These are phyloP conservation scores for Entomortierella beljakovae DNA, from an alignment of 192 early-diverging fungal species.

Conservation along the genomic window DNA sequence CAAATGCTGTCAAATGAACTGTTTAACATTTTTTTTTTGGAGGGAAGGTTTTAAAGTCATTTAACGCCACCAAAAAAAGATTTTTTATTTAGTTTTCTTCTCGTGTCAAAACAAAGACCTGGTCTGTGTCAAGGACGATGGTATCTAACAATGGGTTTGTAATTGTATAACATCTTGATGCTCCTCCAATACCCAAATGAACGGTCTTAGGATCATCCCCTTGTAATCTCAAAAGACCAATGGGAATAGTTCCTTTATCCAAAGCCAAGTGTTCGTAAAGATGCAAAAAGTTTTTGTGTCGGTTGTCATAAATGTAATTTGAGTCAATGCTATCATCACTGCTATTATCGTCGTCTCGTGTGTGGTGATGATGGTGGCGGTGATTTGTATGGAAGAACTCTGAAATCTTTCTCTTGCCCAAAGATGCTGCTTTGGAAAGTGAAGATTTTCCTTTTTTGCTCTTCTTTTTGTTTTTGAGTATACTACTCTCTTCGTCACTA, in stretches of 20 bases:
- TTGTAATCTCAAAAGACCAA: slow-evolving; percentile 60
- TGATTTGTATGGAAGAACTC: slow-evolving; percentile 16
- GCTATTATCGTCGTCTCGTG: background rate
- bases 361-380: slow-evolving; percentile 7
- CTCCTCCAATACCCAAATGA: slow-evolving; percentile 54
- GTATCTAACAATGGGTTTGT: slow-evolving; percentile 73
- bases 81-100: background rate
- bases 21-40: too few species aligned
- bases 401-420: slow-evolving; percentile 34
- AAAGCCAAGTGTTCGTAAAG: slow-evolving; percentile 68
- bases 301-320: slow-evolving; percentile 46
- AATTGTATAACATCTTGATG: slow-evolving; percentile 72
- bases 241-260: slow-evolving; percentile 65
- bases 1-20: too few species aligned
- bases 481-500: background rate
- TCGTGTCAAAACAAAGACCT: slow-evolving; percentile 67
- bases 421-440: slow-evolving; percentile 11
- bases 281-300: slow-evolving; percentile 59
- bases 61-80: background rate
- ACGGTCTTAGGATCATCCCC: slow-evolving; percentile 54
- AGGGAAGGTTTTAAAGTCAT: background rate
- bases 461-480: slow-evolving; percentile 13
- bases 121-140: slow-evolving; percentile 64
- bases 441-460: slow-evolving; percentile 2
- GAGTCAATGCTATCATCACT: slow-evolving; percentile 31